Conservation (phyloP, 768 basidiomycete genomes). For the Calocera cornea region DNA sequence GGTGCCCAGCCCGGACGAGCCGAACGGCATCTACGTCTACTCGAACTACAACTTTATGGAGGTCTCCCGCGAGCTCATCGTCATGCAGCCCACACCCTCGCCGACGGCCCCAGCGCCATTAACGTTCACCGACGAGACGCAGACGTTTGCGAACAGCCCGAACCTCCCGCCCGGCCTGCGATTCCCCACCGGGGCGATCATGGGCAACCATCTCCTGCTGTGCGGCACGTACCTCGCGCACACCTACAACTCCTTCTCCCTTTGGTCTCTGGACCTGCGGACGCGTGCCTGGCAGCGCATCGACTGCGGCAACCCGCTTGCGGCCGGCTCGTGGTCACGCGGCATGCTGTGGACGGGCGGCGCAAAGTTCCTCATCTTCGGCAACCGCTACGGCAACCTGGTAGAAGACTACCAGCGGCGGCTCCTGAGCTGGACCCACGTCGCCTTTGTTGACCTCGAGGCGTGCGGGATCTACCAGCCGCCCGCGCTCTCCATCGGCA, state of each 20-base stretch:
- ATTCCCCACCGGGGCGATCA: slow-evolving; percentile 86
- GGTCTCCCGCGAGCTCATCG: slow-evolving; percentile 87
- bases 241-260: slow-evolving; percentile 85
- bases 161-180: slow-evolving; percentile 87
- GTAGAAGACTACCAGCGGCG: slow-evolving; percentile 89
- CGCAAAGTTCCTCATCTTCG: slow-evolving; percentile 82
- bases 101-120: slow-evolving; percentile 46
- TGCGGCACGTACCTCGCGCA: slow-evolving; percentile 93
- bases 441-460: slow-evolving; percentile 81
- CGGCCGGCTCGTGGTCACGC: slow-evolving; percentile 88
- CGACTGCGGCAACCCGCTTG: slow-evolving; percentile 74
- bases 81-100: slow-evolving; percentile 55
- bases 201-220: slow-evolving; percentile 83
- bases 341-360: slow-evolving; percentile 74
- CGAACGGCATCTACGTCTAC: slow-evolving; percentile 80
- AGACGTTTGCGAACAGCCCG: slow-evolving; percentile 55
- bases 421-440: slow-evolving; percentile 80
- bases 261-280: slow-evolving; percentile 85
- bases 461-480: slow-evolving; percentile 93
- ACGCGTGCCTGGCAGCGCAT: slow-evolving; percentile 77
- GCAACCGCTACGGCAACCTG: slow-evolving; percentile 73
- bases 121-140: slow-evolving; percentile 64
- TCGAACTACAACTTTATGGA: slow-evolving; percentile 97
- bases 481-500: slow-evolving; percentile 46
- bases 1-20: slow-evolving; percentile 54